phyloP scores from a whole-genome alignment of 495 filamentous ascomycete genomes.

The Chaetomium cochliodes region DNA sequence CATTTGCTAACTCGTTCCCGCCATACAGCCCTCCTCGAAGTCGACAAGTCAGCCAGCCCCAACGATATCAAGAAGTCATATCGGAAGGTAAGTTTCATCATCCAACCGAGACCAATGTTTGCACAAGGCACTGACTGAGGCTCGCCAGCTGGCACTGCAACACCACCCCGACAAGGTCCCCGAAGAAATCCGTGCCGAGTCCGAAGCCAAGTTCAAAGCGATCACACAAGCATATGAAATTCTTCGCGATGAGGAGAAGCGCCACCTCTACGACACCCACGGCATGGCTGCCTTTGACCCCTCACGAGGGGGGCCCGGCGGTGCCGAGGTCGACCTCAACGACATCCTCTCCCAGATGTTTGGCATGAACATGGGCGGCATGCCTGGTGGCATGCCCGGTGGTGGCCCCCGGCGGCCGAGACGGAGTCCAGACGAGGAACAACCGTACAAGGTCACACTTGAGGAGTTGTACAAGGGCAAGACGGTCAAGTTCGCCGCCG shows the following conservation, averaged over 20 bases:
- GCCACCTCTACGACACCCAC: slow-evolving; percentile 85
- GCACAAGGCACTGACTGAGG: slow-evolving; percentile 19
- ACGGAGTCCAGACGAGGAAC: slow-evolving; percentile 79
- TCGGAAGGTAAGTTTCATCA: slow-evolving; percentile 67
- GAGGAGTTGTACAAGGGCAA: slow-evolving; percentile 98
- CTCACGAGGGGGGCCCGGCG: slow-evolving; percentile 62
- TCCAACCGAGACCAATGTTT: neutral
- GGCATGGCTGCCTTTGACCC: slow-evolving; percentile 92
- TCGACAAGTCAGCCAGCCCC: slow-evolving; percentile 66
- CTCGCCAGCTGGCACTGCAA: slow-evolving; percentile 71
- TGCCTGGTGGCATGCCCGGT: slow-evolving; percentile 68
- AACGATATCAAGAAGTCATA: slow-evolving; percentile 96
- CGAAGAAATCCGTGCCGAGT: slow-evolving; percentile 75
- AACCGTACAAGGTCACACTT: slow-evolving; percentile 82
- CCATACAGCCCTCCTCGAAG: slow-evolving; percentile 66
- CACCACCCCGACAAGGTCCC: slow-evolving; percentile 96
- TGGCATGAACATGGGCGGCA: slow-evolving; percentile 57
- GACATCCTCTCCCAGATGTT: slow-evolving; percentile 95
- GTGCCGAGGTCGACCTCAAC: slow-evolving; percentile 74
- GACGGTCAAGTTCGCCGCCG: slow-evolving; percentile 91
- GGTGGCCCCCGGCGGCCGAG: slow-evolving; percentile 58
- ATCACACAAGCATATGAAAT: slow-evolving; percentile 96
- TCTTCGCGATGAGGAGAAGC: slow-evolving; percentile 91
- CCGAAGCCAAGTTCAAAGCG: slow-evolving; percentile 86
- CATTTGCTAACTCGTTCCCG: slow-evolving; percentile 14